Evolutionary conservation across 441 rosid species (phyloP), one percentile per base, ranked within the genome.

Genomic region (Arabidopsis lyrata): DNA sequence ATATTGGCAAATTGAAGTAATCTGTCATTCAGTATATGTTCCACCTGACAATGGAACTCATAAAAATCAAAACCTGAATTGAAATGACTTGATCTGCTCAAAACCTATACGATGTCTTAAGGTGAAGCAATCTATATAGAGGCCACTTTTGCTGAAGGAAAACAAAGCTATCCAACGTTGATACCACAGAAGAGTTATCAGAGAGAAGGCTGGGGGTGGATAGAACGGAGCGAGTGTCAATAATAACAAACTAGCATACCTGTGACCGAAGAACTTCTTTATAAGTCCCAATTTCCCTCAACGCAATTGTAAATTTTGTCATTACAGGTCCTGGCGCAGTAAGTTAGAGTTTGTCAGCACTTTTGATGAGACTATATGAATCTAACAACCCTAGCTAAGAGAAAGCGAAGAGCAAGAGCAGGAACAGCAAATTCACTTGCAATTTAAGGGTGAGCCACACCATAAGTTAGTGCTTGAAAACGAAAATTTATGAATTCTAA

Each of bases 231-330:
- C 66, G 45, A 58, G 32, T 14, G 72, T 57, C 27, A 53, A 44
- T 8, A 68, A 52, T 44, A 54, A 12, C 15, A 45, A 54, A 63
- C 15, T 29, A 64, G 18, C 55, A 70, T 59, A 71, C 99, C 98
- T 94, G 96, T 47, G 99, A 94, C 44, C 99, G 88, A 79, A 96
- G 97, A 77, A 96, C 94, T 84, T 96, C 99, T 76, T 96, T 96
- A 83, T 96, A 94, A 38, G 99, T 96, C 66, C 98, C 99, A 80
- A 96, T 94, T 81, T 96, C 99, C 80, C 99, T 88, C 85, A 96
- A 77, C 5, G 99, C 99, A 83, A 96, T 94, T 34, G 98, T 96
- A 81, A 94, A 96, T 82, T 96, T 96, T 56, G 98, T 96, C 99
- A 96, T 96, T 62, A 96, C 99, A 67, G 99, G 99, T 49, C 99